Conservation (phyloP, 768 basidiomycete genomes). For the Tricholoma terreum region DNA sequence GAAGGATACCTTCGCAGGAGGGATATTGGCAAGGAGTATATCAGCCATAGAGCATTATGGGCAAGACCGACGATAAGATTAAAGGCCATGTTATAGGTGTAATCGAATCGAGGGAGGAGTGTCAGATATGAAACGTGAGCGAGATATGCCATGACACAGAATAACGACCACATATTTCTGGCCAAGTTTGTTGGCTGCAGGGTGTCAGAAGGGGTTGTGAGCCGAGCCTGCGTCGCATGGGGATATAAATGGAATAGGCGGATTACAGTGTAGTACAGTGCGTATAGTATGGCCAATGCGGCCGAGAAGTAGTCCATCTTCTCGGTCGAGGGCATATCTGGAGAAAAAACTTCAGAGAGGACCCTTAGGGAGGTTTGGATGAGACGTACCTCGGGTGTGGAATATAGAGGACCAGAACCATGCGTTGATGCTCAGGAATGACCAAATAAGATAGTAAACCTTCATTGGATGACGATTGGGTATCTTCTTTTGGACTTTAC, state of each 20-base stretch:
- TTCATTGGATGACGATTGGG: conserved; percentile 65
- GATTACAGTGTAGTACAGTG: conserved; percentile 73
- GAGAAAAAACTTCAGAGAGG: conserved; percentile 1
- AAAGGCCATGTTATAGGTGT: conserved; percentile 89
- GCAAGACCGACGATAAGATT: conserved; percentile 71
- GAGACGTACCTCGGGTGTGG: conserved; percentile 78
- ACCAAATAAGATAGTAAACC: conserved; percentile 62
- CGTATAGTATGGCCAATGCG: conserved; percentile 76
- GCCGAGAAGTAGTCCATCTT: conserved; percentile 96
- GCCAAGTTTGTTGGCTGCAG: conserved; percentile 13
- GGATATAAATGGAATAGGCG: conserved; percentile 78
- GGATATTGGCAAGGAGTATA: conserved; percentile 61
- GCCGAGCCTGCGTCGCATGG: conserved; percentile 24
- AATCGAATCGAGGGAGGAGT: conserved; percentile 79
- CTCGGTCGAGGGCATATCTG: conserved; percentile 82
- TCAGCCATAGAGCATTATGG: conserved; percentile 82
- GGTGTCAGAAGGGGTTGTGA: conserved; percentile 21
- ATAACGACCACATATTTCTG: conserved; percentile 41
- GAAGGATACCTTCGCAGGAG: conserved; percentile 53
- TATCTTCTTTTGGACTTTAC: conserved; percentile 43
- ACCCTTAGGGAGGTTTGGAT: conserved; percentile 1
- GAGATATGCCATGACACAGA: conserved; percentile 56
- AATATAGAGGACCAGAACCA: conserved; percentile 94
- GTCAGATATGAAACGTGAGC: conserved; percentile 79
- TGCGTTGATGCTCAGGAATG: conserved; percentile 74